Percentiles rank a stretch among this genome's conserved stretches.
phyloP scores from a whole-genome alignment of 208 protist genomes.

The Porcisia deanei region DNA sequence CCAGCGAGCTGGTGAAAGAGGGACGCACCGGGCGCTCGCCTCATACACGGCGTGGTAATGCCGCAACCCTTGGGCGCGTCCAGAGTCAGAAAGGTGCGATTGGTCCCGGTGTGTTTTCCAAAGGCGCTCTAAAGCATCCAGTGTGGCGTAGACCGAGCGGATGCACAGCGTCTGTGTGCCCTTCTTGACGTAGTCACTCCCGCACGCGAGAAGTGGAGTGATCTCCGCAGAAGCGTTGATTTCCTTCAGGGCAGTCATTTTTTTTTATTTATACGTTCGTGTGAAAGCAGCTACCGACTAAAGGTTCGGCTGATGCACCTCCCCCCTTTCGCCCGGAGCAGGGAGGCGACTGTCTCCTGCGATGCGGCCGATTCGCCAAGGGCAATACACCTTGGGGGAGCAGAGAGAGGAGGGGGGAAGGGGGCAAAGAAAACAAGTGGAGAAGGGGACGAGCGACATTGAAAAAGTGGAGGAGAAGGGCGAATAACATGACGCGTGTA shows the following conservation, averaged over 20 bases:
- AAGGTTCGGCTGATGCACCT: background rate
- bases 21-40: conserved; percentile 27
- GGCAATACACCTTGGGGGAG: background rate
- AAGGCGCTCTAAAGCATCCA: conserved; percentile 23
- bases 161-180: conserved; percentile 24
- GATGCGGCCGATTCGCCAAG: too few relatives aligned
- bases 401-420: background rate
- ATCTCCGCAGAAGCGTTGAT: conserved; percentile 16
- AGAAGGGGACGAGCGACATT: background rate
- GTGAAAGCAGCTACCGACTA: background rate
- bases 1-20: conserved; percentile 34
- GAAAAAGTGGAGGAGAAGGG: too few relatives aligned
- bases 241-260: conserved; percentile 21
- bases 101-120: conserved; percentile 1
- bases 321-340: too few relatives aligned
- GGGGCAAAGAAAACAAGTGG: background rate
- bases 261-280: background rate
- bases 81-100: background rate
- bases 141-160: conserved; percentile 6
- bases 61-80: conserved; percentile 18
- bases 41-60: conserved; percentile 49
- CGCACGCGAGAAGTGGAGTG: conserved; percentile 15
- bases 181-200: conserved; percentile 17
- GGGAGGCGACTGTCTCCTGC: background rate
- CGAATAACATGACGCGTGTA: too few relatives aligned